Evolutionary conservation across 2,329 filamentous ascomycete species (phyloP), one percentile per base, ranked within the genome.

Genomic region (Scytalidium sp.): DNA sequence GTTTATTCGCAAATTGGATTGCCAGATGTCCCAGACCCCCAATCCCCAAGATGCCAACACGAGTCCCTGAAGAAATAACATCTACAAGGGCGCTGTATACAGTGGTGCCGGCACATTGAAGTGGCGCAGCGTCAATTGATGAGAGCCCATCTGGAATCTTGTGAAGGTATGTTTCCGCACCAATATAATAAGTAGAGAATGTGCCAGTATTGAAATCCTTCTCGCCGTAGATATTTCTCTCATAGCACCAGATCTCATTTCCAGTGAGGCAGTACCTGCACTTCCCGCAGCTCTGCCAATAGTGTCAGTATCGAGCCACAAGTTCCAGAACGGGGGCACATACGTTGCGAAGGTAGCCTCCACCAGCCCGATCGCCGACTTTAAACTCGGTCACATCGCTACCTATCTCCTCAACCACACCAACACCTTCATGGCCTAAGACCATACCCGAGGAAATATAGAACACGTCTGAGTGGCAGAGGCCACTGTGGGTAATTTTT

Each of bases 21-120:
- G 85, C 87, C 25, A 91, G 66, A 64, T 91, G 87, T 3, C 87
- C 87, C 1, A 90, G 75, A 1, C 87, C 88, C 47, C 90, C 82
- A 7, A 92, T 73, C 13, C 86, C 88, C 50, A 90, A 81, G 20
- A 82, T 62, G 22, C 77, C 79, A 0, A 82, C 74, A 39, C 54
- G 49, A 42, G 25, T 27, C 13, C 60, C 57, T 3, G 50, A 50
- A 17, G 52, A 55, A 41, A 63, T 60, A 5, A 47, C 48, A 20
- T 69, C 73, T 3, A 47, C 54, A 19, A 67, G 51, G 10, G 60
- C 60, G 49, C 61, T 60, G 46, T 60, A 66, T 0, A 71, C 69
- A 4, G 69, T 70, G 6, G 49, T 43, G 2, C 71, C 70, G 10
- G 70, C 72, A 51, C 71, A 74, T 60, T 73, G 68, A 11, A 75